phyloP scores from a whole-genome alignment of 2,329 filamentous ascomycete genomes.

The Fusarium sp. region DNA sequence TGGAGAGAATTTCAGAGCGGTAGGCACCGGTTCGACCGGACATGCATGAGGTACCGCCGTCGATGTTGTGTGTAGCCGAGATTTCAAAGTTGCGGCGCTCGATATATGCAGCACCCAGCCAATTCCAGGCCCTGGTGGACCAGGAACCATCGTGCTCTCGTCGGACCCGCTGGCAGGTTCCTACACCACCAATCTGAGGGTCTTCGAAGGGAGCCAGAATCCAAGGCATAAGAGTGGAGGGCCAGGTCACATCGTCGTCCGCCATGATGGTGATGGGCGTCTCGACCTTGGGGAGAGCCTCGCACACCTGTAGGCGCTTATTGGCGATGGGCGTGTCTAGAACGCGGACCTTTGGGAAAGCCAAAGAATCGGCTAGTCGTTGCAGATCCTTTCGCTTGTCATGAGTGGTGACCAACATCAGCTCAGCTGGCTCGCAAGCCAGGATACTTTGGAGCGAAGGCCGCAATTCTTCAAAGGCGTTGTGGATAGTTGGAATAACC shows the following conservation, averaged over 20 bases:
- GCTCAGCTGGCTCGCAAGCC: conserved; percentile 71
- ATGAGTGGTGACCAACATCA: conserved; percentile 88
- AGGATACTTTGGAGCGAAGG: conserved; percentile 83
- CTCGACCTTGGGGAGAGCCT: conserved; percentile 84
- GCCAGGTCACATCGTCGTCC: conserved; percentile 96
- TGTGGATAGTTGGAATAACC: conserved; percentile 91
- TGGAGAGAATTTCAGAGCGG: conserved; percentile 85
- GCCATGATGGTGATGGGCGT: conserved; percentile 91
- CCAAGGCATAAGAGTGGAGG: conserved; percentile 85
- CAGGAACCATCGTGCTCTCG: conserved; percentile 70
- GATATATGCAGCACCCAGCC: conserved; percentile 90
- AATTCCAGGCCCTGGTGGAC: conserved; percentile 78
- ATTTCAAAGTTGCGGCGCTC: conserved; percentile 97
- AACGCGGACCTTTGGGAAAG: conserved; percentile 72
- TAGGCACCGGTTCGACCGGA: conserved; percentile 94
- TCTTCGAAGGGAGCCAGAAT: conserved; percentile 93
- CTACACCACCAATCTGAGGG: conserved; percentile 83
- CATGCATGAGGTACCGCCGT: conserved; percentile 96
- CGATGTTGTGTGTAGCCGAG: conserved; percentile 92
- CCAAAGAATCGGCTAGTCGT: conserved; percentile 69
- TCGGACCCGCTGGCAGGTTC: conserved; percentile 87
- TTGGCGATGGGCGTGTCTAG: conserved; percentile 86
- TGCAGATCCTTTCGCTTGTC: conserved; percentile 76
- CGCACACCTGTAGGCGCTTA: conserved; percentile 92
- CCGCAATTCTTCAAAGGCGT: conserved; percentile 82